Evolutionary conservation across 1,284 basidiomycete species (phyloP).

Genomic region (Rhodotorula glutinis): DNA sequence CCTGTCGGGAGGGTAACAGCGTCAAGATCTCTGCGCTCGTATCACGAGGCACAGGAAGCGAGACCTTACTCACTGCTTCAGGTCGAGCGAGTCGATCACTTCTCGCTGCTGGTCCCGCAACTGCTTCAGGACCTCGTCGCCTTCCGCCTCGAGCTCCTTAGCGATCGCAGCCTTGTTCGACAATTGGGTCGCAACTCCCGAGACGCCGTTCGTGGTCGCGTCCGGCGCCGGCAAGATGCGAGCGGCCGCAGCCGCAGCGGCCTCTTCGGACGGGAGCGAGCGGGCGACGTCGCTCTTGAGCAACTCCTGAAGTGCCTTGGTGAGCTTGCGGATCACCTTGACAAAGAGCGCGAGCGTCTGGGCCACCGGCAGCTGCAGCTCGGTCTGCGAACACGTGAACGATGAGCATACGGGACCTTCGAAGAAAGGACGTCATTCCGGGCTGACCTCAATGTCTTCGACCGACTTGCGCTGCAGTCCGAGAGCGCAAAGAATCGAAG

Average conservation of each 20-base stretch:
- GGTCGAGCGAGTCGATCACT: constrained; percentile 77
- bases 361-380: constrained; percentile 77
- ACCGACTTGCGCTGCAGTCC: constrained; percentile 88
- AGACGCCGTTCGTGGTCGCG: constrained; percentile 1
- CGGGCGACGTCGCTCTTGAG: constrained; percentile 68
- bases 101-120: constrained; percentile 61
- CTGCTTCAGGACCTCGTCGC: constrained; percentile 52
- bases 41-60: background rate
- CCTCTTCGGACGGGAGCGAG: constrained; percentile 39
- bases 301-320: constrained; percentile 72
- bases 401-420: background rate
- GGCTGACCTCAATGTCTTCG: constrained; percentile 75
- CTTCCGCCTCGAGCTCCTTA: constrained; percentile 66
- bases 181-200: constrained; percentile 11
- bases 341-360: constrained; percentile 88
- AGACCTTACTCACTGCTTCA: constrained; percentile 66
- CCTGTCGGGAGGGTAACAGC: constrained; percentile 51
- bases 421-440: background rate
- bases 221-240: constrained; percentile 4
- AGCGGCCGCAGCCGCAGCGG: constrained; percentile 11
- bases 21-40: too few species aligned
- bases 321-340: constrained; percentile 84
- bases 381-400: constrained; percentile 54
- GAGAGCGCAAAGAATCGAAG: constrained; percentile 74
- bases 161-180: constrained; percentile 50